Conservation (phyloP, 2,329 filamentous ascomycete genomes). For the Penicillium glabrum region DNA sequence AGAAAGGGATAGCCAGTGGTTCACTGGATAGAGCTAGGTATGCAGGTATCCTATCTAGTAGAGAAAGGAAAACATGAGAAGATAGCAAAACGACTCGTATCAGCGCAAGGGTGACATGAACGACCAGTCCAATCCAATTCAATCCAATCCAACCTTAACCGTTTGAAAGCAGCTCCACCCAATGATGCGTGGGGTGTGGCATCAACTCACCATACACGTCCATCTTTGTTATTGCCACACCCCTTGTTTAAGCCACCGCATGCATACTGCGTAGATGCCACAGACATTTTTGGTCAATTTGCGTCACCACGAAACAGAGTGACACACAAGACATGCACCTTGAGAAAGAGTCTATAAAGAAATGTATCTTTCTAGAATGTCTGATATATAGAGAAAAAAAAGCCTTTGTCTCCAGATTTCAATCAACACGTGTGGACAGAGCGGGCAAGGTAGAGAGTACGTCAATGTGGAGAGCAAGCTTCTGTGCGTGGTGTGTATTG, state of each 20-base stretch:
- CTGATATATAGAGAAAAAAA: not conserved
- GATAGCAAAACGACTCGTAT: not conserved
- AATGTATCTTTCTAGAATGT: not conserved
- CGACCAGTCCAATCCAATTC: conserved; percentile 7
- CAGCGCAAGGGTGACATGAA: conserved; percentile 11
- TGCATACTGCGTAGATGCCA: conserved; percentile 11
- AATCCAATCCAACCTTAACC: conserved; percentile 13
- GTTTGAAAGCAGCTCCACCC: conserved; percentile 19
- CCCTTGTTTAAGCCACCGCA: conserved; percentile 14
- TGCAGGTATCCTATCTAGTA: conserved; percentile 8
- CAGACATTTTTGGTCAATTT: conserved; percentile 1
- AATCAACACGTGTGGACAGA: not conserved
- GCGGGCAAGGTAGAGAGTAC: conserved; percentile 4
- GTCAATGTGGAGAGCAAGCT: not conserved
- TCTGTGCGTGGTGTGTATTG: conserved; percentile 17
- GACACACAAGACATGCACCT: not conserved
- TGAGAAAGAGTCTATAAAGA: not conserved
- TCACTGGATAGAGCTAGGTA: not conserved
- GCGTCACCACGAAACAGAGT: not conserved
- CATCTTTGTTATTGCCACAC: conserved; percentile 11
- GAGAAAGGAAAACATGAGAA: not conserved
- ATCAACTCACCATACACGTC: conserved; percentile 12
- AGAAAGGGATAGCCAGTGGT: conserved; percentile 8
- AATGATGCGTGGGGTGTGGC: conserved; percentile 17
- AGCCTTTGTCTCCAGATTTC: not conserved